Base-by-base conservation (phyloP, 768 basidiomycete genomes). In the Naematelia aurantialba region DNA sequence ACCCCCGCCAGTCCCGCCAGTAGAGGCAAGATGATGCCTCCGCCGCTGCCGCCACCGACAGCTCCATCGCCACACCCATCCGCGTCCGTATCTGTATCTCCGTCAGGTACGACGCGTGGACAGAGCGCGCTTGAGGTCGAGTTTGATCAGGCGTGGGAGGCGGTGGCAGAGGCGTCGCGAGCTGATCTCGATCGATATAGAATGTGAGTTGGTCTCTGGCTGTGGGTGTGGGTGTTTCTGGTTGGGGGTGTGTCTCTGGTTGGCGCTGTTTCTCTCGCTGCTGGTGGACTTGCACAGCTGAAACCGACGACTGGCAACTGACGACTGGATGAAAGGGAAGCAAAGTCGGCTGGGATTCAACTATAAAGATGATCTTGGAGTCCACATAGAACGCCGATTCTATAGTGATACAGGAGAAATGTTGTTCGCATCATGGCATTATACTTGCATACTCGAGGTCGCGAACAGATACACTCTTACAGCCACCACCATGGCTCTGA, bases 81-180 rank as follows among this genome's bases (percentile, higher is more conserved):
- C n/a, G 46, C 25, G 19, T 26, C 11, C 13, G 53, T n/a, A 5
- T 13, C 14, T 8, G 45, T 45, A n/a, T 13, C 14, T 25, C 11
- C 14, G 29, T 5, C 4, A 42, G 45, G 8, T 1, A 59, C 21
- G 21, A 31, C 19, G 45, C 19, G 47, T 8, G 67, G 68, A 8
- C 64, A 66, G 27, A 51, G 44, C 4, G 65, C 76, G 12, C 34
- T 79, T 34, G 76, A 80, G 44, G 68, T 79, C 26, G 80, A 81
- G 62, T 81, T 81, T 63, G 79, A 81, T 59, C 77, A 77, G 56
- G 49, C 71, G 22, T 78, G 77, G 77, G 77, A 78, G 31, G 34
- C 8, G 8, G 17, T 17, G 34, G 34, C 8, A 8, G 8, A 8
- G 17, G 34, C 34, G 17, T 39, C 34, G 8, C 8, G 17, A 17